Evolutionary conservation across 148 eudicot genomes (phyloP).

Genomic region (Chenopodium berlandieri): DNA sequence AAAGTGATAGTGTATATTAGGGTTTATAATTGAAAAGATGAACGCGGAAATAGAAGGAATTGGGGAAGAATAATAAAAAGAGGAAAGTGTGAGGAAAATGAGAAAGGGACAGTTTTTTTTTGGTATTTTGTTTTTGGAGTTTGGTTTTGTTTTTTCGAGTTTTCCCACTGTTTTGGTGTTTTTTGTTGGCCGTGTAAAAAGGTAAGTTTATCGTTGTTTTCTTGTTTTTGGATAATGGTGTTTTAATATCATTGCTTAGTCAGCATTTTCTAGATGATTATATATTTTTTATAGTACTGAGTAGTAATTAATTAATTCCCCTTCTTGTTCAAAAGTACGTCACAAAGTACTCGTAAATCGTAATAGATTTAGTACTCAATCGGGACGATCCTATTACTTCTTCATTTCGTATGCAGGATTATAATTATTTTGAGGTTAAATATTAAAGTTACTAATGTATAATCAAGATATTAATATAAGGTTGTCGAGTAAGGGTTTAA

Average conservation of each 20-base stretch:
- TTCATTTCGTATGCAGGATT: too few species aligned
- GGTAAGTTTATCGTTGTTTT: not conserved
- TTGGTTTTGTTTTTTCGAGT: not conserved
- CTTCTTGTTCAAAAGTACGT: not conserved
- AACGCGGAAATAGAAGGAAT: slow-evolving; percentile 5
- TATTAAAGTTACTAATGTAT: too few species aligned
- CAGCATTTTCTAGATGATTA: not conserved
- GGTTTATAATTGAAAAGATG: not conserved
- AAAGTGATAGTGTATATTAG: not conserved
- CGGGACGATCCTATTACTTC: too few species aligned
- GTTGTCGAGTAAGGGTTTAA: too few species aligned
- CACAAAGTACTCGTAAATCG: too few species aligned
- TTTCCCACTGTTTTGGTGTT: not conserved
- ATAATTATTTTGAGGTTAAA: too few species aligned
- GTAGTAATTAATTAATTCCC: too few species aligned
- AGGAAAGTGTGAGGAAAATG: not conserved
- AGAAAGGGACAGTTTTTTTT: not conserved
- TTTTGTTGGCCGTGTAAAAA: not conserved
- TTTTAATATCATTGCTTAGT: not conserved
- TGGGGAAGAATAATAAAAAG: not conserved
- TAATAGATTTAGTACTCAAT: too few species aligned
- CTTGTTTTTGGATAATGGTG: not conserved
- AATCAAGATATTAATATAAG: too few species aligned
- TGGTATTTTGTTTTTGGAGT: not conserved
- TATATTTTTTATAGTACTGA: not conserved